Evolutionary conservation across 2,329 filamentous ascomycete species (phyloP).

Genomic region (Colletotrichum ledebouriae): DNA sequence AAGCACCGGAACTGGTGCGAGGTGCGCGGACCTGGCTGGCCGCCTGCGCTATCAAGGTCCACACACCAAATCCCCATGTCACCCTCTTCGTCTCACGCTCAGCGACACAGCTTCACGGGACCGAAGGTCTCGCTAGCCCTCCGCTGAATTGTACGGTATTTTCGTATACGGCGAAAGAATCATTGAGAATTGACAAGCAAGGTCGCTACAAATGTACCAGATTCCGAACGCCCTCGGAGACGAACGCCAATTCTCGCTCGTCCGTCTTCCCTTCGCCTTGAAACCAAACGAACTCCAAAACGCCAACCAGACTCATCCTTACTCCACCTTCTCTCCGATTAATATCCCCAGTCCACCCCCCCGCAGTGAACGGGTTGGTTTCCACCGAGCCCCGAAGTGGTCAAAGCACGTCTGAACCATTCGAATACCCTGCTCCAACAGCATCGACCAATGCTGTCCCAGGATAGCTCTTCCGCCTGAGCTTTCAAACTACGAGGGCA

Average conservation of each 20-base stretch:
- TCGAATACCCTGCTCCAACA: background rate
- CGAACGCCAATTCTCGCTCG: conserved; percentile 4
- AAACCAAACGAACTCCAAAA: conserved; percentile 11
- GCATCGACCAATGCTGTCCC: background rate
- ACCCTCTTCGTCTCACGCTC: conserved; percentile 7
- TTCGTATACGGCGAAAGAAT: background rate
- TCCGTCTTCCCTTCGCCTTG: background rate
- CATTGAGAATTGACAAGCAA: conserved; percentile 2
- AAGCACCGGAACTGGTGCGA: conserved; percentile 2
- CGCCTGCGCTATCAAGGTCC: conserved; percentile 12
- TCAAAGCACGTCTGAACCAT: conserved; percentile 3
- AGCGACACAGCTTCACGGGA: background rate
- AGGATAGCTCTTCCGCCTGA: background rate
- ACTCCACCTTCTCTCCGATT: conserved; percentile 22
- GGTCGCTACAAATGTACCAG: background rate
- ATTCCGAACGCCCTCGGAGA: conserved; percentile 1
- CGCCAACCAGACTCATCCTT: conserved; percentile 19
- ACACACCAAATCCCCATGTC: conserved; percentile 2
- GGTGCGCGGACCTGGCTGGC: too few relatives aligned
- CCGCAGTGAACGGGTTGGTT: conserved; percentile 23
- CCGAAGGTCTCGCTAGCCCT: conserved; percentile 5
- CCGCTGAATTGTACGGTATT: background rate
- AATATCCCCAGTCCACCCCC: conserved; percentile 6
- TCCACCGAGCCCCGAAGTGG: conserved; percentile 30
- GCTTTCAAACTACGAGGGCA: background rate